Base-by-base conservation (phyloP, 164 flowering plant genomes). In the Magnolia officinalis region DNA sequence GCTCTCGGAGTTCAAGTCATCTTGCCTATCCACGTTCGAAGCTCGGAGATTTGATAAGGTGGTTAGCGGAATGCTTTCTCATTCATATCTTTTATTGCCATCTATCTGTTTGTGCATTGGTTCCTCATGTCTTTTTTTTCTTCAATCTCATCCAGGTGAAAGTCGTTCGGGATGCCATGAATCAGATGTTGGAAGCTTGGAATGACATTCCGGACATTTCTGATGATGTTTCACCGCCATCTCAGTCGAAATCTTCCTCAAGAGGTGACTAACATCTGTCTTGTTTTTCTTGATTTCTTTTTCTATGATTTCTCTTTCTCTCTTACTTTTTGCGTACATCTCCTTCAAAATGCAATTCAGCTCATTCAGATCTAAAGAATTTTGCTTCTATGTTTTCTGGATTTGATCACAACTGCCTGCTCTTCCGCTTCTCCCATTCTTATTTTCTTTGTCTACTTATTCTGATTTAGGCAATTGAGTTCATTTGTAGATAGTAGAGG, bases 11-110 rank as follows among this genome's bases (percentile, higher is more conserved):
- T 86, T 84, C 52, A 93, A 92, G 77, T 55, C 72, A 26, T 79
- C 87, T 0, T 90, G 90, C 75, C 64, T 93, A 82, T 82, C 84
- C 74, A 78, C 81, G 0, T 86, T 93, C 26, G 97, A 96, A 79
- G 80, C 78, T 63, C 86, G 92, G 74, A 83, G 84, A 83, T 93
- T 85, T 59, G 99, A 95, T 80, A 95, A 92, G 93, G 99, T 95
- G 68, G 20, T 66, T 66, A n/a, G 66, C 20, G 14, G 72, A 8
- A 24, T 8, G 37, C 11, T 18, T 6, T 68, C 8, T 6, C 49
- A 1, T 26, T 68, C 9, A 13, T 4, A 65, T 74, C 55, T 24
- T 11, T 75, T 64, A 2, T 18, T 11, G 18, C 61, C 45, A 37
- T 55, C 61, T 24, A 20, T 52, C 19, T 26, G 13, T 4, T 18